Evolutionary conservation across 1,284 basidiomycete genomes (phyloP).

Genomic region (Mycena sp.): DNA sequence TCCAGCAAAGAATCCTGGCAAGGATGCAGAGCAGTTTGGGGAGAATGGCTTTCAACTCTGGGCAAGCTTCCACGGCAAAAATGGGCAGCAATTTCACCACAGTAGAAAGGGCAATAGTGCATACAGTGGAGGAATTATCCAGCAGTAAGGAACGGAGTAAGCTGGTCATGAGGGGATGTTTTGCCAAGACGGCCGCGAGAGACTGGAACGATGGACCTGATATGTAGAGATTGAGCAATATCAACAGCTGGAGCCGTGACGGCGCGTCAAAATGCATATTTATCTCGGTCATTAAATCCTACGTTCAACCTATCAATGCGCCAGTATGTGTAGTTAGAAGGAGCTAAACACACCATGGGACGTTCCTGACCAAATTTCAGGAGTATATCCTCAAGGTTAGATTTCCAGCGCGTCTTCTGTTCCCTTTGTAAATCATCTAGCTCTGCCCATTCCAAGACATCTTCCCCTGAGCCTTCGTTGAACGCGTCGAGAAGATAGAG

Average conservation of each 20-base stretch:
- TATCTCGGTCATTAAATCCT: conserved; percentile 76
- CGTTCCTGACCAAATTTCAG: conserved; percentile 67
- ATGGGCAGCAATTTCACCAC: conserved; percentile 78
- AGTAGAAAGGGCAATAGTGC: conserved; percentile 67
- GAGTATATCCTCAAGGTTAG: conserved; percentile 77
- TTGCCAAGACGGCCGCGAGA: conserved; percentile 61
- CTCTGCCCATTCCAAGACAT: conserved; percentile 77
- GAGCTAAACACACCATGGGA: conserved; percentile 62
- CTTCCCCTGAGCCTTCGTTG: conserved; percentile 76
- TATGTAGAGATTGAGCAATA: conserved; percentile 68
- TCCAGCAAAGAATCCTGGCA: conserved; percentile 78
- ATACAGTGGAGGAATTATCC: conserved; percentile 77
- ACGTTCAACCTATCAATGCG: conserved; percentile 21
- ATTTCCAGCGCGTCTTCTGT: conserved; percentile 72
- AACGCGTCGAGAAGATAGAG: conserved; percentile 79
- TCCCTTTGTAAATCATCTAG: conserved; percentile 68
- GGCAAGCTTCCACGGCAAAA: conserved; percentile 69
- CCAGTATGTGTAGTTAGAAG: conserved; percentile 24
- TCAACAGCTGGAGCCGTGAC: conserved; percentile 72
- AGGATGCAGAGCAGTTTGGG: conserved; percentile 72
- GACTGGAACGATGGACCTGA: conserved; percentile 62
- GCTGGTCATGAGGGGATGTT: conserved; percentile 68
- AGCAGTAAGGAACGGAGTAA: conserved; percentile 71
- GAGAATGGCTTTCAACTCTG: conserved; percentile 63
- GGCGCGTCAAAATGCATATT: conserved; percentile 64